phyloP scores from a whole-genome alignment of 1,284 basidiomycete genomes.

The Macrocystidia cucumis region DNA sequence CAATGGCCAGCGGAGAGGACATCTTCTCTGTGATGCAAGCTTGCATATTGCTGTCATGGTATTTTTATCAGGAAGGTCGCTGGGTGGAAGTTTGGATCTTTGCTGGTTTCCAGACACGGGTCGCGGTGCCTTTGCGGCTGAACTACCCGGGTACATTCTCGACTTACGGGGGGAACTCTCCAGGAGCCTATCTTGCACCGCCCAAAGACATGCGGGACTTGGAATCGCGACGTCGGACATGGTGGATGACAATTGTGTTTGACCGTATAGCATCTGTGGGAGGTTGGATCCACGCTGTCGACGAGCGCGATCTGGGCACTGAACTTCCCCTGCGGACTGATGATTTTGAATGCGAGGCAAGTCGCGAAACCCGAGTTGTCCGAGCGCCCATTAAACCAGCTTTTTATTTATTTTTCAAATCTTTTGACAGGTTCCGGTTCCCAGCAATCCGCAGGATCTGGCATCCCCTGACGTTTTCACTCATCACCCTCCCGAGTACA shows the following conservation, averaged over 20 bases:
- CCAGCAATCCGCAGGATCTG: slow-evolving; percentile 68
- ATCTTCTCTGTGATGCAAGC: slow-evolving; percentile 82
- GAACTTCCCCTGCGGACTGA: slow-evolving; percentile 65
- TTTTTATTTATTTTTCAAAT: background rate
- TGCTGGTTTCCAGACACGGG: slow-evolving; percentile 77
- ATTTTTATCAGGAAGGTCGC: slow-evolving; percentile 80
- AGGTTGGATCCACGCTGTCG: slow-evolving; percentile 79
- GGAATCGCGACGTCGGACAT: slow-evolving; percentile 69
- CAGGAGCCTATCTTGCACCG: slow-evolving; percentile 71
- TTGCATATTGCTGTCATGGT: slow-evolving; percentile 78
- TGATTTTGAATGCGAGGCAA: slow-evolving; percentile 69
- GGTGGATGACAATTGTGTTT: slow-evolving; percentile 85
- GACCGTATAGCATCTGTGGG: slow-evolving; percentile 82
- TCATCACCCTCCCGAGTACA: slow-evolving; percentile 64
- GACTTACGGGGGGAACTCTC: slow-evolving; percentile 53
- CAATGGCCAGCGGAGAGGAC: slow-evolving; percentile 77
- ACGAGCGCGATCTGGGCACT: slow-evolving; percentile 74
- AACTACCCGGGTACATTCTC: slow-evolving; percentile 80
- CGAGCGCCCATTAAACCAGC: background rate
- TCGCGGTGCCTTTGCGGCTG: slow-evolving; percentile 73
- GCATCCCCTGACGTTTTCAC: slow-evolving; percentile 54
- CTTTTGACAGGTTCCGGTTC: slow-evolving; percentile 37
- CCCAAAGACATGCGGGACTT: slow-evolving; percentile 67
- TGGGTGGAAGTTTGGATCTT: slow-evolving; percentile 90
- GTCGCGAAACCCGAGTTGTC: slow-evolving; percentile 12